Conservation (phyloP, 495 filamentous ascomycete species). For the Lineolata rhizophorae region DNA sequence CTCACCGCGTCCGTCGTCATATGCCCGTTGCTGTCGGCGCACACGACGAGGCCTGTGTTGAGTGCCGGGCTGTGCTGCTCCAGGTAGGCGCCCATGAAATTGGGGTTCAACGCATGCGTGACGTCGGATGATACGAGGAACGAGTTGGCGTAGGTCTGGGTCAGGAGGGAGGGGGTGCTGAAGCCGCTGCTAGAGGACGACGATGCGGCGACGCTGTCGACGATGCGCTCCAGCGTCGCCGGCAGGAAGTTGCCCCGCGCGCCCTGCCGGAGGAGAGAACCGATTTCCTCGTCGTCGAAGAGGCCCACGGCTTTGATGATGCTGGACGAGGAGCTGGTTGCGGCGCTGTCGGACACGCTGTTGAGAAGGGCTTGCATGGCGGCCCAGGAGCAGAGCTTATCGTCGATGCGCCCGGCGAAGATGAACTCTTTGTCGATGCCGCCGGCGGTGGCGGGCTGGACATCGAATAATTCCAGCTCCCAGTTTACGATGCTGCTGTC, state of each 20-base stretch:
- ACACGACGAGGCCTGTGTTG: constrained; percentile 74
- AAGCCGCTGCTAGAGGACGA: too few relatives aligned
- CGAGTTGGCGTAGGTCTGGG: constrained; percentile 74
- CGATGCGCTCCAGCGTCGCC: constrained; percentile 52
- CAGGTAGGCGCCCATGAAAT: constrained; percentile 64
- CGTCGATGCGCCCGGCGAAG: constrained; percentile 85
- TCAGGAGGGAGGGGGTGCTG: constrained; percentile 37
- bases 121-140: constrained; percentile 90
- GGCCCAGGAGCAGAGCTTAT: constrained; percentile 88
- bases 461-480: constrained; percentile 95
- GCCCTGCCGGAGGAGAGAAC: constrained; percentile 72
- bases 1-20: constrained; percentile 79
- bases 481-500: constrained; percentile 62
- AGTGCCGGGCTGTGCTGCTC: constrained; percentile 65
- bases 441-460: constrained; percentile 61
- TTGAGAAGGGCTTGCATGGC: constrained; percentile 70
- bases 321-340: constrained; percentile 18
- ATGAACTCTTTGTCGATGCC: constrained; percentile 87
- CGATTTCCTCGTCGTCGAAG: constrained; percentile 95
- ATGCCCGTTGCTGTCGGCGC: constrained; percentile 75
- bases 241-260: constrained; percentile 75
- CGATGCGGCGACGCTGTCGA: constrained; percentile 38
- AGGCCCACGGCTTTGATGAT: constrained; percentile 69
- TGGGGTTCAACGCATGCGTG: constrained; percentile 85
- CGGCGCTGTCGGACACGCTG: too few relatives aligned